Base-by-base conservation (phyloP, 2,329 filamentous ascomycete genomes). In the Fusarium gaditjirri region DNA sequence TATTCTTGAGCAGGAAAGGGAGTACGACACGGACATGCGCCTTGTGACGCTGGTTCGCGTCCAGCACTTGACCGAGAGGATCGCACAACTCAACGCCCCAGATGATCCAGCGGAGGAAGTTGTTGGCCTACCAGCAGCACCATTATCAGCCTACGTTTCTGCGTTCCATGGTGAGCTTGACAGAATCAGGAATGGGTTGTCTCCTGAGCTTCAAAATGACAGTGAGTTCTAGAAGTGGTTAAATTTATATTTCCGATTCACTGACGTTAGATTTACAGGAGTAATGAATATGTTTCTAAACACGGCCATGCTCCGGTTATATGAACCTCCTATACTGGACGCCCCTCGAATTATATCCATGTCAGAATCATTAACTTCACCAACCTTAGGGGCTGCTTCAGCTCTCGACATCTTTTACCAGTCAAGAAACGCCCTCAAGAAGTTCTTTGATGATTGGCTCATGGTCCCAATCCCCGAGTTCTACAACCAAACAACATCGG, bases 61-160 rank as follows among this genome's bases (percentile, higher is more conserved):
- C 3, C 86, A 89, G 71, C 82, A 84, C 25, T 75, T 90, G 23
- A 84, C 83, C 0, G 85, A 89, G 59, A 84, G 83, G n/a, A 86
- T 89, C 3, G 79, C 82, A 0, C 81, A 82, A 25, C 73, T 86
- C 4, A 82, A 83, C 17, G 78, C 74, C 10, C 78, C 79, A 9
- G 81, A 84, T 14, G 74, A 76, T 5, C 76, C 74, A 0, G 76
- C 80, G 1, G 83, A 83, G 6, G 78, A 79, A 29, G 80, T 75
- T 55, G 76, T 72, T 10, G 78, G 76, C 3, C 75, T 84, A 11
- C 78, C 82, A 0, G 80, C 80, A 2, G 84, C 85, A 0, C 85
- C 85, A 3, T 54, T 78, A 14, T 81, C 84, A 1, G 84, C 83
- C 1, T 87, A 86, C 63, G 77, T 86, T 8, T 80, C 83, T 13